A percentile compares a stretch with the other conserved stretches of the same genome.
phyloP scores from a whole-genome alignment of 352 stramenopile species.

The Phytophthora kernoviae region DNA sequence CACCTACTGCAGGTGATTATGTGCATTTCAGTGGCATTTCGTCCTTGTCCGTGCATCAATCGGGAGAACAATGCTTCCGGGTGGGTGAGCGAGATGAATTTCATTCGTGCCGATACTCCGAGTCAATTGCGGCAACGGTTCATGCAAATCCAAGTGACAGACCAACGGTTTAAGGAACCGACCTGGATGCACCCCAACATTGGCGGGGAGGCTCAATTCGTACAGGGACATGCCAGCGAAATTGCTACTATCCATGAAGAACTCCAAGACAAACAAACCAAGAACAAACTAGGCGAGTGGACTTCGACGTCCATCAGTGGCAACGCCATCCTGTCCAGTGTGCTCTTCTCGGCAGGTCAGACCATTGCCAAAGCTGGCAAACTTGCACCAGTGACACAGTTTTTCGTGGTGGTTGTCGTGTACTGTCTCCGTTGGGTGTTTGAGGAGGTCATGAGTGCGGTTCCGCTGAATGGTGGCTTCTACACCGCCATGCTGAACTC shows the following conservation, averaged over 20 bases:
- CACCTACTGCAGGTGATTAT: slow-evolving; percentile 11
- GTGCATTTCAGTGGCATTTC: slow-evolving; percentile 5
- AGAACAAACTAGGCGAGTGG: slow-evolving; percentile 70
- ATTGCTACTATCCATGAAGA: slow-evolving; percentile 37
- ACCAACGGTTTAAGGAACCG: slow-evolving; percentile 63
- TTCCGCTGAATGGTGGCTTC: slow-evolving; percentile 91
- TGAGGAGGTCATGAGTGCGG: slow-evolving; percentile 87
- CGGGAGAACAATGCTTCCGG: slow-evolving; percentile 7
- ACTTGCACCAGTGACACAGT: slow-evolving; percentile 78
- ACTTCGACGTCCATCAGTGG: slow-evolving; percentile 88
- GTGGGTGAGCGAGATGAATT: slow-evolving; percentile 41
- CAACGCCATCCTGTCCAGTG: slow-evolving; percentile 91
- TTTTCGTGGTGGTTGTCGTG: slow-evolving; percentile 69
- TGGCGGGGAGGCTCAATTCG: slow-evolving; percentile 52
- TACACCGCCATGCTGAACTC: slow-evolving; percentile 93
- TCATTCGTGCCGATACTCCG: slow-evolving; percentile 42
- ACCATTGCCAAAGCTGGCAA: slow-evolving; percentile 70
- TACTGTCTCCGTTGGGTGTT: slow-evolving; percentile 86
- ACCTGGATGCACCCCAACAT: slow-evolving; percentile 76
- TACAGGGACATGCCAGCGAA: slow-evolving; percentile 35
- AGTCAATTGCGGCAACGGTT: slow-evolving; percentile 57
- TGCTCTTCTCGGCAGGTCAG: slow-evolving; percentile 69
- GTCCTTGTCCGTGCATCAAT: slow-evolving; percentile 20
- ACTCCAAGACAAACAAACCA: slow-evolving; percentile 23
- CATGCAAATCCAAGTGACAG: slow-evolving; percentile 70